Base-by-base conservation (phyloP, 75 land plant genomes). In the Adiantum capillusveneris region DNA sequence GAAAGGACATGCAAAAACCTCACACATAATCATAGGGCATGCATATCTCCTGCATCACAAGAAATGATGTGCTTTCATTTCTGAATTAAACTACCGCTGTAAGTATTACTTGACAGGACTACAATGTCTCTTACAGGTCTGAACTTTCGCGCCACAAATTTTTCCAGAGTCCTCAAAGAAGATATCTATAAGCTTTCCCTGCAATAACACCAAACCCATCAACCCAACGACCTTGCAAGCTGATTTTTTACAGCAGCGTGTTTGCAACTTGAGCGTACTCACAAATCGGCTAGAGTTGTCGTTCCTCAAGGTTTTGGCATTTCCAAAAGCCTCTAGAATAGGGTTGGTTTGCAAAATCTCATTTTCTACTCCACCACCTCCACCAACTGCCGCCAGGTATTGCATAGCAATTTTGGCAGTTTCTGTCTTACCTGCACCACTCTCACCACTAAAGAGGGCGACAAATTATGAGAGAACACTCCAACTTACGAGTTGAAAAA, bases 401-500 rank as follows among this genome's bases (percentile, higher is more conserved):
- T 84, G 85, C 91, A 94, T 90, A 58, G 96, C 82, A 57, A 81
- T 73, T 73, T 94, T 94, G 37, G 96, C 98, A 36, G 98, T 94
- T 61, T 90, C 98, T 25, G 98, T 90, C 72, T 94, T 94, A 17
- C 98, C 98, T 60, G 98, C 85, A 53, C 98, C 98, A 74, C 96
- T 94, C 71, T 94, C 98, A 53, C 98, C 98, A 80, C 98, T 94
- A 65, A 9, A 62, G 34, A 29, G 11, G 60, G 3, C 34, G 11
- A n/a, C n/a, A 1, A 11, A 20, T n/a, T 3, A 29, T 7, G 14
- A 57, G 16, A 43, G 24, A 55, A 31, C 6, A 14, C 2, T 14
- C 24, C 31, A 53, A 27, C 29, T 41, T 41, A 41, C 43, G 9
- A 9, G 12, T 9, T 41, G 9, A 9, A 41, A 41, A 41, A 9